Evolutionary conservation across 2,329 filamentous ascomycete genomes (phyloP).

Genomic region (Cladosporium sp.): DNA sequence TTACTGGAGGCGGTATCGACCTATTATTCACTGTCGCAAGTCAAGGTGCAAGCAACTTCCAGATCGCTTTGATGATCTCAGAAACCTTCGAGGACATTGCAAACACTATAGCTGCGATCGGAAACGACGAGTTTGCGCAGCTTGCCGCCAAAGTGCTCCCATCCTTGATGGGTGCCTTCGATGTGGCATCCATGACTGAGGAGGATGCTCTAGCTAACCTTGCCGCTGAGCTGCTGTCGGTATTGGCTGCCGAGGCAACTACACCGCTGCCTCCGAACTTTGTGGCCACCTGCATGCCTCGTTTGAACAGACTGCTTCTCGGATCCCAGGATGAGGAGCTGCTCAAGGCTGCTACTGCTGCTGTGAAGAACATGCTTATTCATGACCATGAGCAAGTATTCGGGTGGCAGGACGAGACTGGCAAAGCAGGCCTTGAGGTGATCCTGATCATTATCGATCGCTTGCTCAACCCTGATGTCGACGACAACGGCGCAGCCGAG

Average conservation of each 20-base stretch:
- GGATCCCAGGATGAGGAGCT: constrained; percentile 82
- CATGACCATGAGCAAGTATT: constrained; percentile 90
- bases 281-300: constrained; percentile 79
- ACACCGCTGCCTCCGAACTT: constrained; percentile 85
- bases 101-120: constrained; percentile 59
- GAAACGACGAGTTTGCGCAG: constrained; percentile 65
- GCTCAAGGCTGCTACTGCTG: constrained; percentile 77
- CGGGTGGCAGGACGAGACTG: constrained; percentile 73
- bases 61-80: constrained; percentile 79
- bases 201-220: constrained; percentile 82
- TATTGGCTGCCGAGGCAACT: constrained; percentile 75
- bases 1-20: constrained; percentile 72
- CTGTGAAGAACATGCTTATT: constrained; percentile 81
- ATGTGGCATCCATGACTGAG: constrained; percentile 78
- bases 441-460: constrained; percentile 90
- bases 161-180: constrained; percentile 81
- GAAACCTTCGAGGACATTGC: constrained; percentile 92
- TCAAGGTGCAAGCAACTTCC: constrained; percentile 84
- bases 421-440: constrained; percentile 80
- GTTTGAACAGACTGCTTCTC: constrained; percentile 77
- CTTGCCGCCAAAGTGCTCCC: constrained; percentile 85
- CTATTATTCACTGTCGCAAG: constrained; percentile 85
- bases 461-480: constrained; percentile 75
- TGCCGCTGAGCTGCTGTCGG: constrained; percentile 76
- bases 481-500: constrained; percentile 92